Evolutionary conservation across 345 rosid genomes (phyloP), one percentile per base, ranked within the genome.

Genomic region (Eutrema yunnanense): DNA sequence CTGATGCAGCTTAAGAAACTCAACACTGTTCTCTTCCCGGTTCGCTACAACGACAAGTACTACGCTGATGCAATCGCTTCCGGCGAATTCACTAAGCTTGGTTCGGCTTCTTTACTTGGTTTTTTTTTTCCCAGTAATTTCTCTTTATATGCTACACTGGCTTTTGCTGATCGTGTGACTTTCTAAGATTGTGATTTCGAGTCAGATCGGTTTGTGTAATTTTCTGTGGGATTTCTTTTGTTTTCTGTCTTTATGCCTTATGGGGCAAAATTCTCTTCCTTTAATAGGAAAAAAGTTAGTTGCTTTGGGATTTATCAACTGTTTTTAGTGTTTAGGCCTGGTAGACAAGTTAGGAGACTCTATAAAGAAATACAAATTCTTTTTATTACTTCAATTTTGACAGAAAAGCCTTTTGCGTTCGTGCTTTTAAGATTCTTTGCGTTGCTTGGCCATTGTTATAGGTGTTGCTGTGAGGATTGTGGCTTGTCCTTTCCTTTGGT

Each of bases 1-100:
- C 57, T 88, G 86, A 95, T 90, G 99, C 97, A 88, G 87, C 90
- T 92, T 9, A 90, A 85, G 94, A 95, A 90, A 78, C 96, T 95
- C 82, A 95, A 95, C 78, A 82, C 87, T 27, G 96, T 84, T 53
- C 82, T 95, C 80, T 95, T 95, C 84, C 91, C 98, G 30, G 90
- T 92, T 85, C 94, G 92, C 58, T 92, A 95, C 84, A 92, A 87
- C 80, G 96, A 92, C 48, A 95, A 90, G 80, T 95, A 90, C 72
- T 95, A 92, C 81, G 80, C 84, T 27, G 96, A 95, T 74, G 92
- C 98, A 60, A 88, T 90, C 64, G 82, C 90, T 40, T 84, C 96
- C 38, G 94, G 91, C 61, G 97, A 95, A 63, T 95, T 90, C 86
- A 90, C 98, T 67, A 88, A 86, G 83, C 86, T 95, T 62, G 99